Conservation (phyloP, 2,329 filamentous ascomycete genomes). For the Teratosphaeria pseudoeucalypti region DNA sequence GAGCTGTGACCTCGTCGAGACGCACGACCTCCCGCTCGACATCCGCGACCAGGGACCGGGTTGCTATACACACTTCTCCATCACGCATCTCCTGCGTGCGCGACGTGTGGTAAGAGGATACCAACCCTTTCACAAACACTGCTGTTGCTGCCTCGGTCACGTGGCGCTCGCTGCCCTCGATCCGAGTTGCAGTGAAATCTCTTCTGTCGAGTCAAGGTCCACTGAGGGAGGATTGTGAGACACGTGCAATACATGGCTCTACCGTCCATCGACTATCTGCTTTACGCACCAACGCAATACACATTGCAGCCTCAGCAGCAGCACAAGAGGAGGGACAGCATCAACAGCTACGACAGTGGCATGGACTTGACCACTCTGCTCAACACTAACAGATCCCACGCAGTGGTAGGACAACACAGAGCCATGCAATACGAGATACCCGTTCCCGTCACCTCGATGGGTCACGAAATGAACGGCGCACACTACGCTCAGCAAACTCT, state of each 20-base stretch:
- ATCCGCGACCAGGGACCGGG: slow-evolving; percentile 12
- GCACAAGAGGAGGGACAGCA: slow-evolving; percentile 27
- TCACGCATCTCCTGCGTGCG: slow-evolving; percentile 5
- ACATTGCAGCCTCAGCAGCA: slow-evolving; percentile 3
- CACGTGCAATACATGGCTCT: slow-evolving; percentile 20
- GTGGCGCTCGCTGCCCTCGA: slow-evolving; percentile 7
- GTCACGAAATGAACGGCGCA: slow-evolving; percentile 17
- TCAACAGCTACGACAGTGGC: slow-evolving; percentile 15
- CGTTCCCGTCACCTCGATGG: slow-evolving; percentile 21
- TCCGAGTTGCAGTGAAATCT: slow-evolving; percentile 6
- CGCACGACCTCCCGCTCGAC: slow-evolving; percentile 21
- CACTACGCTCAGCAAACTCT: slow-evolving; percentile 32
- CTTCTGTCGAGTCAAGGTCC: slow-evolving; percentile 13
- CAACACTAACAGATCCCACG: slow-evolving; percentile 28
- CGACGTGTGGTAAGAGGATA: slow-evolving; percentile 11
- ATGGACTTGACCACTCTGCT: slow-evolving; percentile 28
- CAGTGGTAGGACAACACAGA: slow-evolving; percentile 20
- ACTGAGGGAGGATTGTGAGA: slow-evolving; percentile 4
- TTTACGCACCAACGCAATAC: slow-evolving; percentile 11
- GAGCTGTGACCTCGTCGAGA: slow-evolving; percentile 16
- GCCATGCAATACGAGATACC: slow-evolving; percentile 32
- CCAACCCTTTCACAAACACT: slow-evolving; percentile 6
- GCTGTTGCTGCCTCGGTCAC: slow-evolving; percentile 7
- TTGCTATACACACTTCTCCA: slow-evolving; percentile 7
- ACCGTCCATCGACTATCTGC: slow-evolving; percentile 21